Percentiles rank a stretch among this genome's conserved stretches.
These are phyloP conservation scores for Cadophora malorum DNA, from an alignment of 2,329 filamentous ascomycete genomes.

Conservation along the genomic window DNA sequence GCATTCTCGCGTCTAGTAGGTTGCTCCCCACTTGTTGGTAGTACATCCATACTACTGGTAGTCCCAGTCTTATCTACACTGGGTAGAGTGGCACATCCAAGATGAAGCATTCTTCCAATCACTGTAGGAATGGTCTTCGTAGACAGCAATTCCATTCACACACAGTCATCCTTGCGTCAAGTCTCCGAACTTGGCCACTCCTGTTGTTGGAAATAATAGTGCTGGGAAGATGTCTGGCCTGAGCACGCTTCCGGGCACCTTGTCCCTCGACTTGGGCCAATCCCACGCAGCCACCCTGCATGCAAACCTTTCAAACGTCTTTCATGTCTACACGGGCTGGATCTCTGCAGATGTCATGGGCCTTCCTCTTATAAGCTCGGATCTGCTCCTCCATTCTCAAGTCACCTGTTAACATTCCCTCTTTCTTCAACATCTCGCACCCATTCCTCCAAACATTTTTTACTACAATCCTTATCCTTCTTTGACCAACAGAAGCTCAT, in stretches of 20 bases:
- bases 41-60: slow-evolving; percentile 20
- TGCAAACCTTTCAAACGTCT: slow-evolving; percentile 28
- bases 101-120: slow-evolving; percentile 44
- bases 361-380: slow-evolving; percentile 41
- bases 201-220: slow-evolving; percentile 25
- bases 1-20: slow-evolving; percentile 20
- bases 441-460: slow-evolving; percentile 46
- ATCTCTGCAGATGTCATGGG: slow-evolving; percentile 14
- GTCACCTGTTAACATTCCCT: slow-evolving; percentile 42
- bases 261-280: slow-evolving; percentile 32
- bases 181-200: slow-evolving; percentile 34
- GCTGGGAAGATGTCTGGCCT: slow-evolving; percentile 27
- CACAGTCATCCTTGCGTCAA: slow-evolving; percentile 38
- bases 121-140: slow-evolving; percentile 29
- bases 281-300: slow-evolving; percentile 38
- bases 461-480: slow-evolving; percentile 43
- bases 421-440: slow-evolving; percentile 33
- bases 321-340: slow-evolving; percentile 13
- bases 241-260: slow-evolving; percentile 28
- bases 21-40: slow-evolving; percentile 15
- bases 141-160: slow-evolving; percentile 29
- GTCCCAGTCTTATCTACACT: slow-evolving; percentile 22
- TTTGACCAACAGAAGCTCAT: slow-evolving; percentile 36
- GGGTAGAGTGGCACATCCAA: slow-evolving; percentile 36
- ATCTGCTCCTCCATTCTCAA: slow-evolving; percentile 45